Conservation (phyloP, 495 filamentous ascomycete genomes). For the Amorphotheca resinae region DNA sequence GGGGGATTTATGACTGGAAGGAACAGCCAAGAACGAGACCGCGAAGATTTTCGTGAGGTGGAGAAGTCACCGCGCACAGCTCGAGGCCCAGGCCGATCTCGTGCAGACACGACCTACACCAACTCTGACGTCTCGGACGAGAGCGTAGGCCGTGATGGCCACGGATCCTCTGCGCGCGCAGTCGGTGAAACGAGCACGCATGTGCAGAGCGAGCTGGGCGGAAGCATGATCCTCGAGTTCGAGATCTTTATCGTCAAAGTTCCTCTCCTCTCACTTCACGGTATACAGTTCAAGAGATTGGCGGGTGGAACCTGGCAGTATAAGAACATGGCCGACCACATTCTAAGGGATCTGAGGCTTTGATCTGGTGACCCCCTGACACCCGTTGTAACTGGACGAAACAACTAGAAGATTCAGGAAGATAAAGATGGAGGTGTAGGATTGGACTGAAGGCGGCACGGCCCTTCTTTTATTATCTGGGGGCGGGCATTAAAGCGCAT, state of each 20-base stretch:
- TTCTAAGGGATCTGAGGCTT: slow-evolving; percentile 76
- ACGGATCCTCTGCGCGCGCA: slow-evolving; percentile 32
- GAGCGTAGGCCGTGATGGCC: slow-evolving; percentile 38
- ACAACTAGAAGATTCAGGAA: background rate
- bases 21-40: slow-evolving; percentile 36
- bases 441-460: background rate
- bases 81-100: slow-evolving; percentile 27
- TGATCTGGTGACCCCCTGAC: slow-evolving; percentile 22
- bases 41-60: slow-evolving; percentile 42
- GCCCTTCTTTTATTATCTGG: background rate
- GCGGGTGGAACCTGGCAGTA: slow-evolving; percentile 96
- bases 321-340: slow-evolving; percentile 92
- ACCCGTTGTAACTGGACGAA: background rate
- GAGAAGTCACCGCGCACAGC: slow-evolving; percentile 36
- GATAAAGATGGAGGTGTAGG: background rate
- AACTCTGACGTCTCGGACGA: slow-evolving; percentile 73
- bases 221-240: slow-evolving; percentile 70
- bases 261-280: slow-evolving; percentile 81
- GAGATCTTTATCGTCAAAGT: slow-evolving; percentile 98
- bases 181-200: slow-evolving; percentile 75
- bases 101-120: slow-evolving; percentile 57
- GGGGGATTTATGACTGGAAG: slow-evolving; percentile 47
- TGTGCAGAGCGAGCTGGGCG: slow-evolving; percentile 74
- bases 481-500: background rate
- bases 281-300: slow-evolving; percentile 97